These are phyloP conservation scores for Calonectria honghensis DNA, from an alignment of 2,329 filamentous ascomycete genomes.

Conservation along the genomic window DNA sequence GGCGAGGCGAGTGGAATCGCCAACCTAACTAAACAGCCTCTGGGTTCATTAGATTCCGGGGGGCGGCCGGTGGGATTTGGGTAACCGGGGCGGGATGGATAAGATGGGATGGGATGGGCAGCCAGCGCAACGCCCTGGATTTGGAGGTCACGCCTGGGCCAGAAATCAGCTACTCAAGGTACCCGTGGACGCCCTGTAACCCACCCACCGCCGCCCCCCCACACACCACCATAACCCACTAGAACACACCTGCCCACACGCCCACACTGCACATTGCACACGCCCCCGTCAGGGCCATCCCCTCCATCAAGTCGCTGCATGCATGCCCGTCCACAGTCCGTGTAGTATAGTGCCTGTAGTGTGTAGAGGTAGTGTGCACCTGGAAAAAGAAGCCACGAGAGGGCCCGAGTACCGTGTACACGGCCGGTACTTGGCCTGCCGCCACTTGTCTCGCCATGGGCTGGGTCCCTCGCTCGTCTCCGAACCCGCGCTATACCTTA, in stretches of 20 bases:
- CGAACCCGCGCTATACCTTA: slow-evolving; percentile 47
- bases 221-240: slow-evolving; percentile 36
- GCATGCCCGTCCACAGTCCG: slow-evolving; percentile 32
- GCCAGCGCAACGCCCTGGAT: slow-evolving; percentile 31
- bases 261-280: slow-evolving; percentile 27
- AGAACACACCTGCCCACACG: slow-evolving; percentile 37
- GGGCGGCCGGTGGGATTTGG: slow-evolving; percentile 28
- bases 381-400: slow-evolving; percentile 23
- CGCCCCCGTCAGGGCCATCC: slow-evolving; percentile 35
- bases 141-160: slow-evolving; percentile 37
- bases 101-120: slow-evolving; percentile 14
- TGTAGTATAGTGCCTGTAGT: slow-evolving; percentile 30
- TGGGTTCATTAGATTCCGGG: slow-evolving; percentile 36
- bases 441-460: neutral
- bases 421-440: slow-evolving; percentile 3
- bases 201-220: slow-evolving; percentile 36
- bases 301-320: slow-evolving; percentile 36
- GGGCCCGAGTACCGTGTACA: slow-evolving; percentile 32
- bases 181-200: slow-evolving; percentile 42
- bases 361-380: slow-evolving; percentile 29
- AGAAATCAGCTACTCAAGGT: slow-evolving; percentile 39
- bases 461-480: slow-evolving; percentile 24
- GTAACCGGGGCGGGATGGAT: slow-evolving; percentile 21
- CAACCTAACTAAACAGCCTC: slow-evolving; percentile 27
- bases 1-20: slow-evolving; percentile 26